These are phyloP conservation scores for Combretum micranthum DNA, from an alignment of 345 rosid genomes.

Conservation along the genomic window DNA sequence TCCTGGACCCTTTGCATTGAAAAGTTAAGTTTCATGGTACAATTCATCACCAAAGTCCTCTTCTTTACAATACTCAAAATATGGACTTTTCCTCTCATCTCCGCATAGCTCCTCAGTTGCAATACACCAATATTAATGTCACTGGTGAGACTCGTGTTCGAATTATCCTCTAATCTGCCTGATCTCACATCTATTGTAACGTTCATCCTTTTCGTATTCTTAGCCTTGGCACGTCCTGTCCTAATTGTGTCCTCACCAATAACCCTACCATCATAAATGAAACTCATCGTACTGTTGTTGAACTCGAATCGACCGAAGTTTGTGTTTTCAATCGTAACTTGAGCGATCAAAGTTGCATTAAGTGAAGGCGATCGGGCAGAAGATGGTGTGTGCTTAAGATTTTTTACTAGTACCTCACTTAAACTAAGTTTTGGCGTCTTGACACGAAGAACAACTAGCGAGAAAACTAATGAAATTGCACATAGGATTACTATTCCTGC, in stretches of 20 bases:
- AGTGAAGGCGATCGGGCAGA: conserved; percentile 17
- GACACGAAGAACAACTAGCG: conserved; percentile 25
- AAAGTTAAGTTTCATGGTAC: conserved; percentile 28
- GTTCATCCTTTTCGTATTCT: conserved; percentile 25
- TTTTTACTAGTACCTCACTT: conserved; percentile 8
- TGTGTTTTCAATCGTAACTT: conserved; percentile 29
- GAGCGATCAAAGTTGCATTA: conserved; percentile 29
- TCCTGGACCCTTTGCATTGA: conserved; percentile 9
- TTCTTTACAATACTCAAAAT: conserved; percentile 19
- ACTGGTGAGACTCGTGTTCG: conserved; percentile 11
- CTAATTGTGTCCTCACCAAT: conserved; percentile 28
- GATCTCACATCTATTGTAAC: conserved; percentile 30
- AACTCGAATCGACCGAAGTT: conserved; percentile 44
- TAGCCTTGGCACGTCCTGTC: conserved; percentile 25
- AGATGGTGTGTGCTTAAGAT: conserved; percentile 16
- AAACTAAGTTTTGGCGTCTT: conserved; percentile 24
- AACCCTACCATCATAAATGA: conserved; percentile 19
- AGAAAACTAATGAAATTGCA: conserved; percentile 21
- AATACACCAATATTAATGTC: conserved; percentile 35
- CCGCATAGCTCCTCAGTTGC: conserved; percentile 29
- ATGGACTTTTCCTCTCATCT: conserved; percentile 33
- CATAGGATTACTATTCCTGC: conserved; percentile 22
- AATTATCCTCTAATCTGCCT: conserved; percentile 11
- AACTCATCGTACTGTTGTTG: conserved; percentile 11
- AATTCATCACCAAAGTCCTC: conserved; percentile 31